Percentiles rank a stretch among this genome's conserved stretches.
Conservation (phyloP, 208 protist genomes). For the Leishmania major region DNA sequence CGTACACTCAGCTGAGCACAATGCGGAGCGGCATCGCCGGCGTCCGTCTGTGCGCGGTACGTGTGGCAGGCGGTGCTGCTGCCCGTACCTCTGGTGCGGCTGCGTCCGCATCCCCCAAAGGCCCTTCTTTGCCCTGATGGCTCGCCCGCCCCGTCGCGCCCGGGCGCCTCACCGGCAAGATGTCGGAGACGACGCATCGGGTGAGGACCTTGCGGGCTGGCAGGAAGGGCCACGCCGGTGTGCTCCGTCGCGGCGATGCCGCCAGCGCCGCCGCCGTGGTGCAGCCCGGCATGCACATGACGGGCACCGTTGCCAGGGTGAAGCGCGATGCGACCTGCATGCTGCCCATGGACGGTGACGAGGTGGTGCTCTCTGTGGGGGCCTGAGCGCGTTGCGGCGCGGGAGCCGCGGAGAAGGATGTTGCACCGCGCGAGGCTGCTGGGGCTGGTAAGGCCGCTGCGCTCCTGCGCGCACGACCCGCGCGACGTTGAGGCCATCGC, state of each 20-base stretch:
- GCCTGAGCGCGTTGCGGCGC: constrained; percentile 30
- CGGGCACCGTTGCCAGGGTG: constrained; percentile 70
- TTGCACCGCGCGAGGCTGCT: constrained; percentile 64
- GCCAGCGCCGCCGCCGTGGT: too few species aligned
- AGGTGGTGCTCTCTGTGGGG: too few species aligned
- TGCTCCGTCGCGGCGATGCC: constrained; percentile 21
- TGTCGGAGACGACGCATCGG: constrained; percentile 52
- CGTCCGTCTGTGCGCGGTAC: too few species aligned
- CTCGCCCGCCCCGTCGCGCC: too few species aligned
- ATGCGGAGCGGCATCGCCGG: too few species aligned
- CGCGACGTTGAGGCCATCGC: not conserved
- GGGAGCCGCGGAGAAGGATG: constrained; percentile 52
- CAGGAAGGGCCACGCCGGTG: constrained; percentile 8
- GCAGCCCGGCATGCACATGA: constrained; percentile 37
- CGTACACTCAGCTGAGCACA: too few species aligned
- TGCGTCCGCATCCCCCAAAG: too few species aligned
- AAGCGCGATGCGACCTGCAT: constrained; percentile 81
- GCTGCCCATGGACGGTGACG: constrained; percentile 37
- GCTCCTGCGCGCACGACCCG: constrained; percentile 31
- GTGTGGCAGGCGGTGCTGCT: too few species aligned
- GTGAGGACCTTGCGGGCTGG: constrained; percentile 25
- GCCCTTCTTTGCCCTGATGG: too few species aligned
- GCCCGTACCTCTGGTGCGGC: too few species aligned
- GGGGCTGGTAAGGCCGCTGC: constrained; percentile 68
- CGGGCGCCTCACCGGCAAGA: constrained; percentile 46